These are phyloP conservation scores for Pelargonium australe DNA, from an alignment of 441 rosid genomes.

Conservation along the genomic window DNA sequence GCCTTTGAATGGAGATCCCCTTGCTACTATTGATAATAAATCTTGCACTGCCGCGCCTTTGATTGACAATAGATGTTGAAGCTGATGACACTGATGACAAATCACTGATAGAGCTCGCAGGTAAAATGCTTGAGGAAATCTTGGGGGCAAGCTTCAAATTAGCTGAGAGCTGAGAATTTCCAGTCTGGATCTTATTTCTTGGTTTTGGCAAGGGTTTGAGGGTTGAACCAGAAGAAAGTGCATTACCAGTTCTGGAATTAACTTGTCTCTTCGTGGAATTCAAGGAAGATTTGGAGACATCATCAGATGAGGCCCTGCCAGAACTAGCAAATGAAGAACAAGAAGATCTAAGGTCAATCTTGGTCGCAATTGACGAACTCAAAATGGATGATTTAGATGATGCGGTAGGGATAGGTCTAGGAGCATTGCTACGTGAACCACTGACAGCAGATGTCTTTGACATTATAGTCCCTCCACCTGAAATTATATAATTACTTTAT, in stretches of 20 bases:
- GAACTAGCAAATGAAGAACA: constrained; percentile 61
- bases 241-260: constrained; percentile 28
- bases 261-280: constrained; percentile 31
- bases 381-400: constrained; percentile 37
- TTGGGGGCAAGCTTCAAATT: constrained; percentile 39
- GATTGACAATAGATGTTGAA: constrained; percentile 49
- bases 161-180: constrained; percentile 34
- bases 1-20: constrained; percentile 20
- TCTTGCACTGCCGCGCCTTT: constrained; percentile 35
- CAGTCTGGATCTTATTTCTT: constrained; percentile 35
- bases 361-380: constrained; percentile 41
- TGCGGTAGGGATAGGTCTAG: constrained; percentile 34
- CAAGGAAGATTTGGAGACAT: constrained; percentile 33
- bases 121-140: constrained; percentile 46
- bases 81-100: constrained; percentile 56
- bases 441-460: constrained; percentile 30
- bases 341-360: constrained; percentile 49
- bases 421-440: constrained; percentile 34
- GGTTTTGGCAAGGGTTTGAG: constrained; percentile 28
- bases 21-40: constrained; percentile 36
- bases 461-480: constrained; percentile 43
- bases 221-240: constrained; percentile 30
- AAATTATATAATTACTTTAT: constrained; percentile 20
- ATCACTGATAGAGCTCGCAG: constrained; percentile 72
- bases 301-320: constrained; percentile 46